A percentile compares a stretch with the other conserved stretches of the same genome.
Conservation (phyloP, 2,329 filamentous ascomycete species). For the Pseudonectria foliicola region DNA sequence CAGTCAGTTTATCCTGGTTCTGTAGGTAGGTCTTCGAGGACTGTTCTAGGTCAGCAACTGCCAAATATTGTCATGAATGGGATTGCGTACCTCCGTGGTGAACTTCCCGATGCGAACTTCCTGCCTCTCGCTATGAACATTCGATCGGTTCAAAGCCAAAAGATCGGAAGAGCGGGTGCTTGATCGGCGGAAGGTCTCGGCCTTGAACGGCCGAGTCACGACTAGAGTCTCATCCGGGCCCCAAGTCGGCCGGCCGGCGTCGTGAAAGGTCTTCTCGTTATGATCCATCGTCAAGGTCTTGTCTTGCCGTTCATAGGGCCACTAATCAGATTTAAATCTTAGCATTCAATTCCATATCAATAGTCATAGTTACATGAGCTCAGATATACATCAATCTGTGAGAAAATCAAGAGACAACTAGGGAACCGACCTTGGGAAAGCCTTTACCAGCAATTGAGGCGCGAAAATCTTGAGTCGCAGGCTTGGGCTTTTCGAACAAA, state of each 20-base stretch:
- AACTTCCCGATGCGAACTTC: slow-evolving; percentile 61
- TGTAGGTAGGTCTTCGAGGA: slow-evolving; percentile 47
- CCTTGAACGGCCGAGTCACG: slow-evolving; percentile 36
- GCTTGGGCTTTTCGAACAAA: slow-evolving; percentile 69
- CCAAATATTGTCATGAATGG: too few relatives aligned
- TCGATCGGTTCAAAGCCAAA: slow-evolving; percentile 29
- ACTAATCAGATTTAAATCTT: slow-evolving; percentile 54
- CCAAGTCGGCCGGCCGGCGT: slow-evolving; percentile 73
- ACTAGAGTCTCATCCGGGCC: slow-evolving; percentile 66
- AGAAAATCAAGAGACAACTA: slow-evolving; percentile 28
- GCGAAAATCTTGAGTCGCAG: slow-evolving; percentile 46
- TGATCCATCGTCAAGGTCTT: slow-evolving; percentile 61
- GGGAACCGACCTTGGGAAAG: slow-evolving; percentile 80
- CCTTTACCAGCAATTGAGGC: slow-evolving; percentile 51
- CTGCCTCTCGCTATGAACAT: slow-evolving; percentile 55
- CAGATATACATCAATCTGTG: slow-evolving; percentile 16
- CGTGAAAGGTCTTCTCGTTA: slow-evolving; percentile 61
- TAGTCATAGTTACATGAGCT: slow-evolving; percentile 28
- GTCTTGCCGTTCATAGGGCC: slow-evolving; percentile 74
- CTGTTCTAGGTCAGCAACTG: slow-evolving; percentile 28
- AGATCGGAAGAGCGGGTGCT: slow-evolving; percentile 18
- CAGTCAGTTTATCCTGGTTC: slow-evolving; percentile 49
- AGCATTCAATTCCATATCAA: slow-evolving; percentile 32
- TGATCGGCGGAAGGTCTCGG: slow-evolving; percentile 32
- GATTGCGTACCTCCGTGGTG: slow-evolving; percentile 41